phyloP scores from a whole-genome alignment of 352 stramenopile genomes.

The Phytophthora sojae region DNA sequence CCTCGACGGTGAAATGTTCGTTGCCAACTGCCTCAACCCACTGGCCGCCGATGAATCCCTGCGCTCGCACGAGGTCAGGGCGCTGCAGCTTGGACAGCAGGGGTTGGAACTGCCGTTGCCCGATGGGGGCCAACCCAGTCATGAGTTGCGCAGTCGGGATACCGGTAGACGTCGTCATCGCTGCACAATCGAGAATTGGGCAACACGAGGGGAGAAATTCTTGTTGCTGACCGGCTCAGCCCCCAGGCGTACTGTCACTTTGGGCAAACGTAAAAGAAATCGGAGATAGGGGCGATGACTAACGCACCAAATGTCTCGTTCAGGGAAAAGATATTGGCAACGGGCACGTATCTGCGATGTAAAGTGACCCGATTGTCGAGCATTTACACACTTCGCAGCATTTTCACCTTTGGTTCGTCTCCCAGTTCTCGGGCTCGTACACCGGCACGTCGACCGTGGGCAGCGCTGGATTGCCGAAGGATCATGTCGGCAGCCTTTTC shows the following conservation, averaged over 20 bases:
- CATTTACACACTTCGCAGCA: not conserved
- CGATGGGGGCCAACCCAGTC: constrained; percentile 16
- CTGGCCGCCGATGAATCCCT: constrained; percentile 74
- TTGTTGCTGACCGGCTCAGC: not conserved
- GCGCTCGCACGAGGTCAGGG: constrained; percentile 64
- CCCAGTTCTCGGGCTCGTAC: constrained; percentile 69
- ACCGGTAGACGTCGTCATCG: constrained; percentile 16
- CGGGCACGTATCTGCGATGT: not conserved
- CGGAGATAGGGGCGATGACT: not conserved
- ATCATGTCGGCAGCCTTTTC: constrained; percentile 94
- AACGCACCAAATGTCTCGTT: not conserved
- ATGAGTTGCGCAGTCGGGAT: constrained; percentile 16
- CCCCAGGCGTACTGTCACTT: not conserved
- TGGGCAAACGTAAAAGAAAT: no score
- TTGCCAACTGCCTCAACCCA: constrained; percentile 63
- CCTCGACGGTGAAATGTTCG: constrained; percentile 58
- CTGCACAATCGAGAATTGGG: constrained; percentile 24
- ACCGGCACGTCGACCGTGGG: constrained; percentile 49
- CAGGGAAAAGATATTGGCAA: not conserved
- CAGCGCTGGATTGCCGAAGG: constrained; percentile 59
- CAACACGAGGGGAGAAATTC: not conserved
- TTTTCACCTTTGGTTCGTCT: constrained; percentile 63
- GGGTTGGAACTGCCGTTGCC: constrained; percentile 23
- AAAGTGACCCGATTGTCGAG: constrained; percentile 13
- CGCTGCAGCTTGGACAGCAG: constrained; percentile 62